A percentile compares a stretch with the other conserved stretches of the same genome.
Evolutionary conservation across 2,329 filamentous ascomycete species (phyloP).

Genomic region (Niveomyces coronatus): DNA sequence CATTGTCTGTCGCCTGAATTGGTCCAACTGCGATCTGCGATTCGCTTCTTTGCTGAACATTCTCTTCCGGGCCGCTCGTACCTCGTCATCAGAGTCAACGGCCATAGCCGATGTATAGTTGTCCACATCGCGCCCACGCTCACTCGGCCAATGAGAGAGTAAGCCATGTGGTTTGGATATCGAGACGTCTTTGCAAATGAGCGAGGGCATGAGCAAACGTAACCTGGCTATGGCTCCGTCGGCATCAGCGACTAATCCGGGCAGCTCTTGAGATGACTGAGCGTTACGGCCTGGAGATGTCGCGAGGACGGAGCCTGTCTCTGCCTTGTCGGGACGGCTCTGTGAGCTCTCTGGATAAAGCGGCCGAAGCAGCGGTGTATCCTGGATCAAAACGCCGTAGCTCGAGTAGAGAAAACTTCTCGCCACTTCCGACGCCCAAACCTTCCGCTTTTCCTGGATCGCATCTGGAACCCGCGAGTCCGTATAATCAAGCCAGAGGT

Average conservation of each 20-base stretch:
- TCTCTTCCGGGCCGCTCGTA: constrained; percentile 24
- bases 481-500: constrained; percentile 22
- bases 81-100: constrained; percentile 24
- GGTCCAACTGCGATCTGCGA: constrained; percentile 24
- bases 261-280: not conserved
- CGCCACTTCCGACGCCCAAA: constrained; percentile 23
- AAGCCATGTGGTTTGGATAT: constrained; percentile 20
- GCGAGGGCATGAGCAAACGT: constrained; percentile 22
- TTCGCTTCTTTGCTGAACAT: constrained; percentile 22
- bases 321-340: not conserved
- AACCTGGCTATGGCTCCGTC: constrained; percentile 26
- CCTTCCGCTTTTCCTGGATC: constrained; percentile 15
- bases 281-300: constrained; percentile 6
- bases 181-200: constrained; percentile 18
- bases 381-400: constrained; percentile 25
- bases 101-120: constrained; percentile 30
- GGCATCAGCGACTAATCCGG: not conserved
- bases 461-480: constrained; percentile 16
- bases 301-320: constrained; percentile 9
- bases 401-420: constrained; percentile 25
- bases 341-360: constrained; percentile 8
- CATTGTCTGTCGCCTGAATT: constrained; percentile 21
- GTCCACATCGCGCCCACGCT: constrained; percentile 24
- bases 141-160: constrained; percentile 29
- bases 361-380: constrained; percentile 20